A percentile compares a stretch with the other conserved stretches of the same genome.
Conservation (phyloP, 306 rosid genomes). For the Boehmeria nivea region DNA sequence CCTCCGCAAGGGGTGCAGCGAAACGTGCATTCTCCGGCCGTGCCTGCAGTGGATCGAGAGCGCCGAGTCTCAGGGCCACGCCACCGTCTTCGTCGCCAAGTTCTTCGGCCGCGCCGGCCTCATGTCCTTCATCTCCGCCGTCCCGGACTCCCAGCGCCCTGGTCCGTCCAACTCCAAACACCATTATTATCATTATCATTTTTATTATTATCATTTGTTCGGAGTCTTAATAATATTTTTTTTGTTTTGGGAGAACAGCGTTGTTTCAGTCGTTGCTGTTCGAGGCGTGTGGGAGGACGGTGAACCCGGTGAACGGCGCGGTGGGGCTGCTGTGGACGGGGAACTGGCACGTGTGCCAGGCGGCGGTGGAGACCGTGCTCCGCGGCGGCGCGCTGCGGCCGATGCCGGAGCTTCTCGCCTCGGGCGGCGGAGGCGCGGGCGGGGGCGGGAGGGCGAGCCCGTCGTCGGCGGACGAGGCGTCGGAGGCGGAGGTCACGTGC, state of each 20-base stretch:
- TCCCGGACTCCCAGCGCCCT: conserved; percentile 69
- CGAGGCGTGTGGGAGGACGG: conserved; percentile 85
- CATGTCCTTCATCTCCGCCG: conserved; percentile 95
- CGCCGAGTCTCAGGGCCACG: conserved; percentile 91
- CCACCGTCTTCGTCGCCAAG: conserved; percentile 94
- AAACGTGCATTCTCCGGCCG: conserved; percentile 78
- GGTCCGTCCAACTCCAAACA: conserved; percentile 29
- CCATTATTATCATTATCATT: background rate
- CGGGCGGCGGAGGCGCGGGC: conserved; percentile 4
- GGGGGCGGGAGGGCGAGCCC: conserved; percentile 22
- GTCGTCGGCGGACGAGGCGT: conserved; percentile 28
- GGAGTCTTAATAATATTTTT: background rate
- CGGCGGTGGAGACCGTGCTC: conserved; percentile 81
- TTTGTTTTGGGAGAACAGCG: conserved; percentile 44
- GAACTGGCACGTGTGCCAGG: conserved; percentile 87
- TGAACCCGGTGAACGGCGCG: conserved; percentile 82
- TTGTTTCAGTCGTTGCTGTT: conserved; percentile 73
- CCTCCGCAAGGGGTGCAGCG: conserved; percentile 97
- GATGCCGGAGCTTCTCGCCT: conserved; percentile 50
- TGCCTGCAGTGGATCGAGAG: conserved; percentile 87
- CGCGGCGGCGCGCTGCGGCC: conserved; percentile 66
- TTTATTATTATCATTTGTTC: background rate
- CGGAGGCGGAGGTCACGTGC: conserved; percentile 62
- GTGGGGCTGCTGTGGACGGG: conserved; percentile 85
- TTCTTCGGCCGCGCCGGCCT: conserved; percentile 99